Evolutionary conservation across 164 flowering plant genomes (phyloP).

Genomic region (Santalum album): DNA sequence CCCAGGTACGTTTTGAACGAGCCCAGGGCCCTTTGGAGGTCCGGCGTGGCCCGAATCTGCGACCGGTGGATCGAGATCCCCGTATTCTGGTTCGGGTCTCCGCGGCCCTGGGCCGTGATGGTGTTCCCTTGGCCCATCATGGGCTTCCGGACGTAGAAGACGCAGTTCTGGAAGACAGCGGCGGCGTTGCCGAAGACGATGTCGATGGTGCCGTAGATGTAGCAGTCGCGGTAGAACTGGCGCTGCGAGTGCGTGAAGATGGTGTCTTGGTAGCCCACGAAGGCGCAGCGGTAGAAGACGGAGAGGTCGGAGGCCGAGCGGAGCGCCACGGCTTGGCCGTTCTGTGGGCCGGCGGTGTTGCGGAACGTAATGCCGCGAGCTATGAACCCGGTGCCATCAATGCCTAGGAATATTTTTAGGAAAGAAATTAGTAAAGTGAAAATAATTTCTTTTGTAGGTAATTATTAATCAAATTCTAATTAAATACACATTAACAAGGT

Average conservation of each 20-base stretch:
- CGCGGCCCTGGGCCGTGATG: not conserved
- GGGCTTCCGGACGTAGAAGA: not conserved
- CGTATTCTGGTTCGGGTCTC: not conserved
- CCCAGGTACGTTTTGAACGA: conserved; percentile 27
- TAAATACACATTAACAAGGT: too few species aligned
- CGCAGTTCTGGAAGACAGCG: not conserved
- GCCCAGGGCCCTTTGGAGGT: not conserved
- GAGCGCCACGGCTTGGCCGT: not conserved
- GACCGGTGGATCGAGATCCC: not conserved
- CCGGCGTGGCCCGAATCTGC: not conserved
- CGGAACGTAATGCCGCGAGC: conserved; percentile 41
- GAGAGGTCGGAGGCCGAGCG: not conserved
- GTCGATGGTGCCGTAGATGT: not conserved
- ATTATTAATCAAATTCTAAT: too few species aligned
- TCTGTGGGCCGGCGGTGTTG: conserved; percentile 49
- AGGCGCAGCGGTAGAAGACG: not conserved
- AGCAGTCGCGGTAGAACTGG: not conserved
- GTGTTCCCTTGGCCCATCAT: not conserved
- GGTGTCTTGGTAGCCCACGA: not conserved
- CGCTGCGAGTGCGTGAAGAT: not conserved
- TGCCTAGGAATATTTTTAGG: too few species aligned
- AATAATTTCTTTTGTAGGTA: too few species aligned
- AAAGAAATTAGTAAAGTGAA: too few species aligned
- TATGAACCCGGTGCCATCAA: conserved; percentile 32
- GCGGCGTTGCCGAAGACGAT: not conserved